Evolutionary conservation across 352 stramenopile species (phyloP), one percentile per base, ranked within the genome.

Genomic region (Phytophthora pisi): DNA sequence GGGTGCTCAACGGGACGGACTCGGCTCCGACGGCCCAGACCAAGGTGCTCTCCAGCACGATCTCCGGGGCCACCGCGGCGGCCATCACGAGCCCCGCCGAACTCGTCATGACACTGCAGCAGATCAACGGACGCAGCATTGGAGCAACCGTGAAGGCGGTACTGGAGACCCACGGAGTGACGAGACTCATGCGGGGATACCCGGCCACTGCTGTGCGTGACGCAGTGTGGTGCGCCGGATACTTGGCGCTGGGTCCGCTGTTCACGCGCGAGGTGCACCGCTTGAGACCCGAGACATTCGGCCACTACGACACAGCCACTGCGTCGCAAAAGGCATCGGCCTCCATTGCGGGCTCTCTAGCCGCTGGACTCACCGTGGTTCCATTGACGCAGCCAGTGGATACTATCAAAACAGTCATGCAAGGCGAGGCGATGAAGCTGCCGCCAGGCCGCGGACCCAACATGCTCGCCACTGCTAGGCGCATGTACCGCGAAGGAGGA

Each of bases 321-420:
- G 47, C 74, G 10, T 83, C 84, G 6, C 86, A 93, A 59, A 84
- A 83, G 49, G 68, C 82, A 0, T 89, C 77, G 8, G 83, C 86
- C 13, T 89, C 82, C 5, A 75, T 80, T 5, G 75, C 77, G 9
- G 86, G 84, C 9, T 91, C 83, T 64, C 74, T 91, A 28, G 61
- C 84, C 36, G 83, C 86, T 30, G 86, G 86, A 3, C 75, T 95
- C 18, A 68, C 90, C 13, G 90, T 88, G 10, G 85, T 95, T 18
- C 78, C 85, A 36, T 78, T 75, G 34, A 95, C 84, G 55, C 86
- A 95, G 67, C 86, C 86, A 4, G 70, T 95, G 13, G 86, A 95
- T 57, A 95, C 85, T 7, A 68, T 95, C 38, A 95, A 95, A 75
- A 95, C 86, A 1, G 83, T 95, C n/a, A 90, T 93, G 78, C 86